Evolutionary conservation across 192 early-diverging fungal genomes (phyloP), one percentile per base, ranked within the genome.

Genomic region (Coemansia furcata): DNA sequence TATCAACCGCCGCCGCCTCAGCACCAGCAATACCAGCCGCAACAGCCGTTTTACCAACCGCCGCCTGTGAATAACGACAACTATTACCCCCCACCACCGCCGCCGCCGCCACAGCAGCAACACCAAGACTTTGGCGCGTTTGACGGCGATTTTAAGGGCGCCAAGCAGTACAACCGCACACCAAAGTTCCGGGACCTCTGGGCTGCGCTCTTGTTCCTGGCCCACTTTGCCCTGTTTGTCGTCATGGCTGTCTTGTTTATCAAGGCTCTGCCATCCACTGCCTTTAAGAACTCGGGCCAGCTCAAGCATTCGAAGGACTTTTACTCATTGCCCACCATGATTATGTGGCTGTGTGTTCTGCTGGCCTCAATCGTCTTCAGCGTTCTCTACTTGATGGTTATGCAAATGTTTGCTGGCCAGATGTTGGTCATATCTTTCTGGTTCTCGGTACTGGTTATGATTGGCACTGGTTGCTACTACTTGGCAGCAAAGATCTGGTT

Each of bases 401-500:
- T 86, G 63, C 85, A 87, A 65, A 78, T 82, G 64, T 84, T 85
- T 62, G 79, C 86, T 12, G 71, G 76, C 19, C 69, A 80, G 57
- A 78, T 87, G 78, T 80, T 87, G 35, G 77, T 86, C 4, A 74
- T 84, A 40, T 87, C 87, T 35, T 86, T 86, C 61, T 83, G 79
- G 69, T 73, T 85, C 60, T 78, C 80, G 15, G 86, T 87, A 6
- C 42, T 86, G 7, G 64, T 76, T 42, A 86, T 81, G 67, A 73
- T 88, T 35, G 87, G 80, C 10, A 82, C 81, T 1, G 87, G 80
- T 2, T 52, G 69, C 11, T 88, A 88, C 76, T 88, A 84, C 65
- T 43, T 87, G 23, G 84, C 85, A 14, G 83, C 74, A 19, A 79
- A 75, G 38, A 66, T 87, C 26, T 88, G 83, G 83, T 75, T 87